Evolutionary conservation across 1,139 yeast species (phyloP).

Genomic region (Lodderomyces theae): DNA sequence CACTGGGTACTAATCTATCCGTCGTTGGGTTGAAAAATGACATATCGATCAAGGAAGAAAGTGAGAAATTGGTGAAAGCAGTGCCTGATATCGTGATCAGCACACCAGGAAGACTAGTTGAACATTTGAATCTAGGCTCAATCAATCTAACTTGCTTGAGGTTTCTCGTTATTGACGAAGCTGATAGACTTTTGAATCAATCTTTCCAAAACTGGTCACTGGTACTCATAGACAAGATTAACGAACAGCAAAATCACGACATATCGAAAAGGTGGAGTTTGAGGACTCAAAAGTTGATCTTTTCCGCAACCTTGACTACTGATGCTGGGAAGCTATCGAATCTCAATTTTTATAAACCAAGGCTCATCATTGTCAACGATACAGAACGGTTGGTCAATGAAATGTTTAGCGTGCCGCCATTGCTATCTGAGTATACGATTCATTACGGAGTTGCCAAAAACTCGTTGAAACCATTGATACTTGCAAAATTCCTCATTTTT

Average conservation of each 20-base stretch:
- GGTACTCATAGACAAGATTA: constrained; percentile 53
- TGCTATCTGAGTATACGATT: constrained; percentile 51
- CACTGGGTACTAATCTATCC: constrained; percentile 65
- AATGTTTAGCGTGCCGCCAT: constrained; percentile 53
- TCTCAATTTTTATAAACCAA: constrained; percentile 65
- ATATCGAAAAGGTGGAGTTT: constrained; percentile 28
- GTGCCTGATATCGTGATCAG: constrained; percentile 78
- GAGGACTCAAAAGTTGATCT: constrained; percentile 59
- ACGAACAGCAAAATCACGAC: constrained; percentile 23
- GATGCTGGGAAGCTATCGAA: constrained; percentile 84
- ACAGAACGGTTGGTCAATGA: constrained; percentile 49
- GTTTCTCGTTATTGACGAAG: constrained; percentile 87
- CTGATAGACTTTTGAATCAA: constrained; percentile 87
- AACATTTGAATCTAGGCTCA: constrained; percentile 55
- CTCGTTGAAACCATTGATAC: constrained; percentile 69
- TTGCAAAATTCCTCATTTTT: constrained; percentile 52
- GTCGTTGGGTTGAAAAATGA: constrained; percentile 59
- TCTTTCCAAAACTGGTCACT: constrained; percentile 92
- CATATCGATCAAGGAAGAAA: constrained; percentile 67
- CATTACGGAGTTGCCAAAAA: constrained; percentile 55
- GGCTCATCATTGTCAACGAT: constrained; percentile 68
- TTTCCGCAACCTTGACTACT: constrained; percentile 91
- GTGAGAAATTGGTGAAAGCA: constrained; percentile 37
- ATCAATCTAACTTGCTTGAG: constrained; percentile 50
- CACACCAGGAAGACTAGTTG: constrained; percentile 95